Percentiles rank a stretch among this genome's conserved stretches.
These are phyloP conservation scores for Diaporthe amygdali DNA, from an alignment of 2,329 filamentous ascomycete species.

Conservation along the genomic window DNA sequence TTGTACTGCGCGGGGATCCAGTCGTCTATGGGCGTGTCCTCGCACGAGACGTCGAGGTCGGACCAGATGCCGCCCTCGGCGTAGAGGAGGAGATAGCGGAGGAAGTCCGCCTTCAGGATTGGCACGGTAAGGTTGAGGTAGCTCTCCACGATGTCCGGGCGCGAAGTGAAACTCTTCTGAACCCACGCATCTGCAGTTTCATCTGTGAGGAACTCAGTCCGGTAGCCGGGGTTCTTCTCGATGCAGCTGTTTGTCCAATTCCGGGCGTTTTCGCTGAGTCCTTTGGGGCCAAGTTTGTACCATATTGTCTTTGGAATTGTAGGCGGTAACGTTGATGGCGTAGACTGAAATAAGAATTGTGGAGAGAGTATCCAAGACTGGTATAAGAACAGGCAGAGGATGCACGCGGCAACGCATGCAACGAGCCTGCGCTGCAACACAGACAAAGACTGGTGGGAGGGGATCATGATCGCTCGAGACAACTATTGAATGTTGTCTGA, in stretches of 20 bases:
- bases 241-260: neutral
- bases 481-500: too few species aligned
- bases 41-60: slow-evolving; percentile 23
- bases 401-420: too few species aligned
- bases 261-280: neutral
- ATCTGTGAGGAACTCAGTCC: neutral
- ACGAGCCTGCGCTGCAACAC: too few species aligned
- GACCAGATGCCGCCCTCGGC: slow-evolving; percentile 26
- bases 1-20: neutral
- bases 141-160: neutral
- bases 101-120: slow-evolving; percentile 18
- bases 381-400: too few species aligned
- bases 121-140: neutral
- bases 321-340: too few species aligned
- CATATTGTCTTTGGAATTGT: neutral
- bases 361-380: too few species aligned
- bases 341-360: too few species aligned
- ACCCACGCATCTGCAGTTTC: neutral
- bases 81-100: slow-evolving; percentile 25
- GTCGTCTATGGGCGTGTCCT: neutral
- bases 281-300: neutral
- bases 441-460: too few species aligned
- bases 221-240: neutral
- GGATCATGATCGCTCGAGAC: too few species aligned
- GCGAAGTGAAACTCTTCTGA: neutral